Conservation (phyloP, 169 alveolate genomes). For the Plasmodium berghei region DNA sequence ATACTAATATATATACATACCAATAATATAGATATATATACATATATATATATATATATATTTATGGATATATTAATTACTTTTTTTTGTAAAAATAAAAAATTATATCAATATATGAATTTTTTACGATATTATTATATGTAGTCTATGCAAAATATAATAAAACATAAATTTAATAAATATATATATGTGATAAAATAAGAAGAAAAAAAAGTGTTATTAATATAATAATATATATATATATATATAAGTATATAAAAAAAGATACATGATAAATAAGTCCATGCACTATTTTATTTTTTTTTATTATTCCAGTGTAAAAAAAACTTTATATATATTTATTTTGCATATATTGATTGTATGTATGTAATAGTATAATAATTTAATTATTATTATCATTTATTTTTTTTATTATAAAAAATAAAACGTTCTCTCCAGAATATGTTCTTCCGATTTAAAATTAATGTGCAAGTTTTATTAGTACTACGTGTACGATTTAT, state of each 20-base stretch:
- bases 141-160: constrained; percentile 11
- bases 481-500: background rate
- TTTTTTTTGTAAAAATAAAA: constrained; percentile 8
- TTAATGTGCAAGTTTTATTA: background rate
- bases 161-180: constrained; percentile 16
- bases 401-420: constrained; percentile 1
- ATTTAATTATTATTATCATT: constrained; percentile 6
- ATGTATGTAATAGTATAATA: background rate
- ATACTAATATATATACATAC: constrained; percentile 1
- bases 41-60: constrained; percentile 8
- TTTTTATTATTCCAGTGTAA: constrained; percentile 13
- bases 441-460: constrained; percentile 20
- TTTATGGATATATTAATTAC: background rate
- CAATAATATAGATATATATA: constrained; percentile 23
- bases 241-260: background rate
- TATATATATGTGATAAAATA: background rate
- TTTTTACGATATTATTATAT: background rate
- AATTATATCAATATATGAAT: constrained; percentile 5
- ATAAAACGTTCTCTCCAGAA: constrained; percentile 37
- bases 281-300: background rate
- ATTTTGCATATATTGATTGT: background rate
- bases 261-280: background rate
- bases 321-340: background rate
- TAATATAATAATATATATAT: background rate
- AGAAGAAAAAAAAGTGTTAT: background rate